Conservation (phyloP, 352 stramenopile genomes). For the Phytophthora parvispora region DNA sequence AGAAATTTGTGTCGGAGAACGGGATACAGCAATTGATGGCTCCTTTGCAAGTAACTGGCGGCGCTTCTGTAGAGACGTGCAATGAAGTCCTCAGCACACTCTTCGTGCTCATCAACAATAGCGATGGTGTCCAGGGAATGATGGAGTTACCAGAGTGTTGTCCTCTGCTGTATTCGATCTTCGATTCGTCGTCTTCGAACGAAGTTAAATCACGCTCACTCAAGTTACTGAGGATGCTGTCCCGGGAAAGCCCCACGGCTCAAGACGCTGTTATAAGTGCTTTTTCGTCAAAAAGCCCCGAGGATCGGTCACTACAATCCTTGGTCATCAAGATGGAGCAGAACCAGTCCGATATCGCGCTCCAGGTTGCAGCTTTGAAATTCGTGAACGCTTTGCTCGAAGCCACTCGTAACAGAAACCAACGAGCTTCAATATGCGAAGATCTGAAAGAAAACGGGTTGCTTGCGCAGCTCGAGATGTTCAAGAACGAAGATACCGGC, state of each 20-base stretch:
- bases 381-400: conserved; percentile 63
- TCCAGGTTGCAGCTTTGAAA: conserved; percentile 43
- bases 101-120: conserved; percentile 54
- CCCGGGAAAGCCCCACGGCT: conserved; percentile 32
- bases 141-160: conserved; percentile 43
- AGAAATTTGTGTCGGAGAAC: conserved; percentile 57
- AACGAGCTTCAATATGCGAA: conserved; percentile 49
- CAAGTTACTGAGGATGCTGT: conserved; percentile 41
- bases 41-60: conserved; percentile 42
- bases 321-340: conserved; percentile 40
- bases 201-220: conserved; percentile 35
- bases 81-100: conserved; percentile 62
- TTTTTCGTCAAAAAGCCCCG: conserved; percentile 20
- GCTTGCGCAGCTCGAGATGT: conserved; percentile 38
- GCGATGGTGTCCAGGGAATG: conserved; percentile 40
- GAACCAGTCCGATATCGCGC: conserved; percentile 33
- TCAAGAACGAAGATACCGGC: conserved; percentile 7
- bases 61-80: conserved; percentile 24
- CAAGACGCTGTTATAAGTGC: conserved; percentile 39
- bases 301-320: conserved; percentile 32
- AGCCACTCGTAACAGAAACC: conserved; percentile 31
- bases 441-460: conserved; percentile 51
- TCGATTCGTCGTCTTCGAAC: conserved; percentile 28
- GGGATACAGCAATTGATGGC: conserved; percentile 52
- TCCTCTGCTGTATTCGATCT: conserved; percentile 30